Evolutionary conservation across 108 stramenopile genomes (phyloP), one percentile per base, ranked within the genome.

Genomic region (Bacterosira constricta): DNA sequence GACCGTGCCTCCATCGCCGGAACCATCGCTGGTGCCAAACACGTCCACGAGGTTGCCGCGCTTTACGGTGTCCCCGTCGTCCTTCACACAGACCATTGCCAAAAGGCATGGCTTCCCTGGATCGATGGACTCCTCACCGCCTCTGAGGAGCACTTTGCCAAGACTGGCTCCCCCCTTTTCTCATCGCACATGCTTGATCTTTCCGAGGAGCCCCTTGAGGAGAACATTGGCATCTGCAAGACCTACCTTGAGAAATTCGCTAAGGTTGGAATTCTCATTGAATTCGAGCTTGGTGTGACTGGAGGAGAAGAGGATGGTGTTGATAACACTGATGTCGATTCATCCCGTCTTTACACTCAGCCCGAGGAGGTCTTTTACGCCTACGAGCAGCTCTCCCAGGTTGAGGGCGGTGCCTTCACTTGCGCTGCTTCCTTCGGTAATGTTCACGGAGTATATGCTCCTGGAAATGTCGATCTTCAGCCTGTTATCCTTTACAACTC

Each of bases 291-390:
- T 62, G 97, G 97, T 56, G 92, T 98, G 46, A 97, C 97, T 9
- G 97, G 97, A 73, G 97, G 97, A 64, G 97, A 98, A 75, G 97
- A 97, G 71, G 97, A 96, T 81, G 97, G 97, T 69, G 97, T 98
- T 64, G 94, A 97, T 73, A 98, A 97, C 90, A 78, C 74, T 53
- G 95, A 93, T 70, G 77, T 94, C 44, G 96, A 97, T 78, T 84
- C 90, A n/a, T 83, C 76, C 46, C 90, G 91, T 65, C 87, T 98
- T 37, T 98, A 98, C 94, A 96, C 96, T 26, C 93, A 96, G 69
- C 97, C 97, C 42, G 97, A 98, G 82, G 91, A 96, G 87, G 93
- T 96, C 49, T 92, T 34, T 67, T 89, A 90, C 60, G 88, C 89
- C 58, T 96, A 96, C 83, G 85, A 96, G 77, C 84, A 88, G 59